These are phyloP conservation scores for Coelastrella sp. DNA, from an alignment of 139 green algal genomes.

Conservation along the genomic window DNA sequence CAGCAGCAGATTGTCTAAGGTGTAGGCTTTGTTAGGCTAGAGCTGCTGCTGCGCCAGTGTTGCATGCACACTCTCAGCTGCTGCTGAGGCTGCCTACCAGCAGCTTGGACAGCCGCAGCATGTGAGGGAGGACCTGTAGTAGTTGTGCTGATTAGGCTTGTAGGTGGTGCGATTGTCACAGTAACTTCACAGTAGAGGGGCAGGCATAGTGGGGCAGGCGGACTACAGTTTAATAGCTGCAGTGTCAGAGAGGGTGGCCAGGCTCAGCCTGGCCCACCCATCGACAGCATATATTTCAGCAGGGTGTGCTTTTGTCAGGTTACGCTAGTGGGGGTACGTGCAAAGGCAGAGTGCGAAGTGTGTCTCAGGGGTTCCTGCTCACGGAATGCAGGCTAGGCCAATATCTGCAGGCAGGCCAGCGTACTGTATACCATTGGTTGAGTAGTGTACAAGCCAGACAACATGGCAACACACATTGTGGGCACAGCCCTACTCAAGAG, in stretches of 20 bases:
- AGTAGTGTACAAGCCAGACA: too few relatives aligned
- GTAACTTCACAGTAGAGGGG: background rate
- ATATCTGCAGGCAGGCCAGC: too few relatives aligned
- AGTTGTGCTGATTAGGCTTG: background rate
- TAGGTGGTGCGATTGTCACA: background rate
- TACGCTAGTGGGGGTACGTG: too few relatives aligned
- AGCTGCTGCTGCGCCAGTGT: slow-evolving; percentile 33
- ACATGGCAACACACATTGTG: too few relatives aligned
- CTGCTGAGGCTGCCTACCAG: slow-evolving; percentile 16
- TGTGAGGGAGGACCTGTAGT: background rate
- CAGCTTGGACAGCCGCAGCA: slow-evolving; percentile 24
- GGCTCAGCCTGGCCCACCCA: too few relatives aligned
- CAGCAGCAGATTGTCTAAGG: background rate
- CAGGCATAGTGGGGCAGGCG: background rate
- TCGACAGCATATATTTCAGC: too few relatives aligned
- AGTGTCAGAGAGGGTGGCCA: background rate
- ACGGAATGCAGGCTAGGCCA: too few relatives aligned
- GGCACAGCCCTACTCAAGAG: too few relatives aligned
- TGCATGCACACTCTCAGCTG: slow-evolving; percentile 28
- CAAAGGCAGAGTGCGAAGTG: too few relatives aligned
- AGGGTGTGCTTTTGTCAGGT: too few relatives aligned
- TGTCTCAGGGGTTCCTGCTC: too few relatives aligned
- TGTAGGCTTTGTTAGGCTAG: background rate
- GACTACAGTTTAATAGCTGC: background rate
- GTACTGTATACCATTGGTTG: too few relatives aligned